Conservation (phyloP, 805 yeast species). For the Wickerhamomyces rabaulensis region DNA sequence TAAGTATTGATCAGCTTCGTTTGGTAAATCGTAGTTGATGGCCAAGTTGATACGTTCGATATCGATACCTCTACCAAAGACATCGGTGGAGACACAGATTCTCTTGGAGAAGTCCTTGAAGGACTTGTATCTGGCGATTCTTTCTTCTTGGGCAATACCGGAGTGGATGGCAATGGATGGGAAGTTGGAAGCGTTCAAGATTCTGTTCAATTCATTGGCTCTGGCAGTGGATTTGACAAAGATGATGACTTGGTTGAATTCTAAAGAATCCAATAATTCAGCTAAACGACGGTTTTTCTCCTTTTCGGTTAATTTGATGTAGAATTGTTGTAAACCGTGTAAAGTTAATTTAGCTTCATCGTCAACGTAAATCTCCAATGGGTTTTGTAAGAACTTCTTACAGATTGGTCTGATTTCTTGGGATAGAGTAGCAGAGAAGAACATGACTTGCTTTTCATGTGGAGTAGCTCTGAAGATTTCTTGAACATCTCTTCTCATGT, state of each 20-base stretch:
- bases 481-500: slow-evolving; percentile 98
- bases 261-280: slow-evolving; percentile 87
- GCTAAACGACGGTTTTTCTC: slow-evolving; percentile 92
- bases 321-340: slow-evolving; percentile 98
- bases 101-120: slow-evolving; percentile 98
- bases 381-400: slow-evolving; percentile 97
- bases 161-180: slow-evolving; percentile 97
- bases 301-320: slow-evolving; percentile 79
- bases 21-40: slow-evolving; percentile 94
- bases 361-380: slow-evolving; percentile 94
- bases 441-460: slow-evolving; percentile 98
- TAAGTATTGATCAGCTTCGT: slow-evolving; percentile 94
- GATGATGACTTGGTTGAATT: slow-evolving; percentile 96
- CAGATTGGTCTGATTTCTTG: slow-evolving; percentile 94
- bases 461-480: slow-evolving; percentile 97
- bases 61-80: slow-evolving; percentile 98
- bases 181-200: slow-evolving; percentile 88
- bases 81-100: slow-evolving; percentile 97
- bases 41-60: slow-evolving; percentile 98
- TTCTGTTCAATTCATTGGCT: slow-evolving; percentile 85
- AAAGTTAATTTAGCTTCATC: slow-evolving; percentile 95
- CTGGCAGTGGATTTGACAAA: slow-evolving; percentile 89
- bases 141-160: slow-evolving; percentile 94
- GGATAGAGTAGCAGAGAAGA: slow-evolving; percentile 95
- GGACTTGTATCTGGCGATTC: slow-evolving; percentile 92